Evolutionary conservation across 2,329 filamentous ascomycete genomes (phyloP).

Genomic region (Taxawa tesnikishii): DNA sequence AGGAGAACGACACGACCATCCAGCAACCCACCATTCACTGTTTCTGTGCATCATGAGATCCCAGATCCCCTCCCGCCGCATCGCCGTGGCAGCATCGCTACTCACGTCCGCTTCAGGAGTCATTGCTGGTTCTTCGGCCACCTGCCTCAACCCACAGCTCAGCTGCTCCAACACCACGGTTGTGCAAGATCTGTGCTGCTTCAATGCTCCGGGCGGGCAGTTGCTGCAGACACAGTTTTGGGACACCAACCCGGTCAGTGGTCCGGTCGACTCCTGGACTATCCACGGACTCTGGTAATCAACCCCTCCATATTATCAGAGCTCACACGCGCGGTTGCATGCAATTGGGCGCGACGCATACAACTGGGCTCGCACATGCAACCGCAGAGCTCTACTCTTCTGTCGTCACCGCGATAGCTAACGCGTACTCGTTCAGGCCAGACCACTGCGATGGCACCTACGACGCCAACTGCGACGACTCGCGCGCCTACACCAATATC

Average conservation of each 20-base stretch:
- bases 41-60: too few species aligned
- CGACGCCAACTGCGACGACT: conserved; percentile 9
- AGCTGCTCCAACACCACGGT: conserved; percentile 7
- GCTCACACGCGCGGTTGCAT: too few species aligned
- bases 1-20: too few species aligned
- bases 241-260: conserved; percentile 13
- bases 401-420: not conserved
- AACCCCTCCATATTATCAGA: too few species aligned
- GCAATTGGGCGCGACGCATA: too few species aligned
- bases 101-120: conserved; percentile 28
- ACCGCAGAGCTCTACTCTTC: too few species aligned
- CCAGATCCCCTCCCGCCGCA: conserved; percentile 24
- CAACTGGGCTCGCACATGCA: too few species aligned
- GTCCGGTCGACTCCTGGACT: conserved; percentile 12
- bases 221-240: conserved; percentile 15
- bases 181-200: conserved; percentile 55
- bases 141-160: too few species aligned
- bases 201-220: conserved; percentile 50
- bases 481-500: conserved; percentile 12
- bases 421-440: conserved; percentile 6
- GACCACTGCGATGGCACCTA: conserved; percentile 14
- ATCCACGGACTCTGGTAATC: conserved; percentile 13
- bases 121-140: too few species aligned
- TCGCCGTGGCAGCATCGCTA: conserved; percentile 27
- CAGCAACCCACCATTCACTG: too few species aligned